Evolutionary conservation across 306 rosid species (phyloP).

Genomic region (Leucaena leucocephala): DNA sequence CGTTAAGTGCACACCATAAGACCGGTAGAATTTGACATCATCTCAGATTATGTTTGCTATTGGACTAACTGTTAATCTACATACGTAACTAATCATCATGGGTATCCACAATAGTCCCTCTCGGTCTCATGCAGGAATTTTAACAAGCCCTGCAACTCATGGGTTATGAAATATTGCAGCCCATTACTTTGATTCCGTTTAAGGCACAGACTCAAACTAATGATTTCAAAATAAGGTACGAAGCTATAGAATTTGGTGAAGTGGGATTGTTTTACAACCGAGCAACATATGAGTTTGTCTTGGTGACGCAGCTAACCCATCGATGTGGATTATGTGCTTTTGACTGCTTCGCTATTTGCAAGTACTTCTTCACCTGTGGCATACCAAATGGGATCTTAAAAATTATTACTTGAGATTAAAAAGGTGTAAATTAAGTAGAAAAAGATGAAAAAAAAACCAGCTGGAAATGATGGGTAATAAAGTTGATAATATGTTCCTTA

Average conservation of each 20-base stretch:
- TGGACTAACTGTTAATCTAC: neutral
- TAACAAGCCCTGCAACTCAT: neutral
- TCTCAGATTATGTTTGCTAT: neutral
- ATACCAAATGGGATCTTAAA: constrained; percentile 33
- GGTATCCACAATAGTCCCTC: constrained; percentile 1
- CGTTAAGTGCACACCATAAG: neutral
- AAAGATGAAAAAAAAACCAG: neutral
- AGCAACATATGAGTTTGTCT: constrained; percentile 87
- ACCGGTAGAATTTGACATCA: constrained; percentile 12
- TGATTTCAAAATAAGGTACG: constrained; percentile 7
- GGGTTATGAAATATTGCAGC: neutral
- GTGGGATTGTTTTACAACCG: constrained; percentile 46
- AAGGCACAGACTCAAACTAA: neutral
- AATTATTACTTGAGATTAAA: neutral
- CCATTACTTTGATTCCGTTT: neutral
- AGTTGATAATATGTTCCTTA: neutral
- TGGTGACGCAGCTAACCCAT: constrained; percentile 93
- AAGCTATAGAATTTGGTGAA: neutral
- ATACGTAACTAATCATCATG: constrained; percentile 1
- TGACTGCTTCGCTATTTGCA: constrained; percentile 83
- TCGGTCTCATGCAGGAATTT: too few relatives aligned
- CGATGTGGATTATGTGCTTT: constrained; percentile 72
- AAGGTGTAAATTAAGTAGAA: constrained; percentile 1
- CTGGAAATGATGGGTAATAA: neutral
- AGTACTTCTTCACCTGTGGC: constrained; percentile 87